phyloP scores from a whole-genome alignment of 2,329 filamentous ascomycete species.

The Trichoderma endophyticum region DNA sequence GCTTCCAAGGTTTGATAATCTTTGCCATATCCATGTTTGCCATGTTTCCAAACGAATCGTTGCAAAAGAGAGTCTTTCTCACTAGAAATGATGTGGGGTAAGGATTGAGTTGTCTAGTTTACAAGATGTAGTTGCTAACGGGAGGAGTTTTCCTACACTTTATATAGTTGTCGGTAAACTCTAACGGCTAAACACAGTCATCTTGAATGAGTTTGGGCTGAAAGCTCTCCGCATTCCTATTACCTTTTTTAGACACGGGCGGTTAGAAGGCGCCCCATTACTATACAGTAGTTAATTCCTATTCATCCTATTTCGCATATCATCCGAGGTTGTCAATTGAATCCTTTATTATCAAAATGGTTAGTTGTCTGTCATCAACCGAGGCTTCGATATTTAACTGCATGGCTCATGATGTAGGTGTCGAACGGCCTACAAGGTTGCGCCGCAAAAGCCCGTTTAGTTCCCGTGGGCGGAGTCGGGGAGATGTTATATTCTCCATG shows the following conservation, averaged over 20 bases:
- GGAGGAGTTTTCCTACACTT: not conserved
- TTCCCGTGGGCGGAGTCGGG: not conserved
- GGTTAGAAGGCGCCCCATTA: not conserved
- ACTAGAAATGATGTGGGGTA: not conserved
- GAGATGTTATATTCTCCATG: not conserved
- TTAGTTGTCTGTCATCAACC: not conserved
- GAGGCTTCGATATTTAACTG: not conserved
- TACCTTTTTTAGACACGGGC: not conserved
- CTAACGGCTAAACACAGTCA: not conserved
- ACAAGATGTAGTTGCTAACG: not conserved
- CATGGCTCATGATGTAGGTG: not conserved
- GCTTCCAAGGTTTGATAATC: conserved; percentile 25
- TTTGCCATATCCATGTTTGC: not conserved
- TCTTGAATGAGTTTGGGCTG: not conserved
- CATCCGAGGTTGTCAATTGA: not conserved
- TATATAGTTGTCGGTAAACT: not conserved
- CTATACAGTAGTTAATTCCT: too few species aligned
- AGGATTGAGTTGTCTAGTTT: not conserved
- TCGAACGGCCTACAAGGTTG: not conserved
- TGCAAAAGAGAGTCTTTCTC: not conserved
- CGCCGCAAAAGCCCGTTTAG: not conserved
- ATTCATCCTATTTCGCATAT: not conserved
- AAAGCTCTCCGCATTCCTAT: not conserved
- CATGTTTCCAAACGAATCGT: not conserved
- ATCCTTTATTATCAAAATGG: not conserved